A percentile compares a stretch with the other conserved stretches of the same genome.
Conservation (phyloP, 164 flowering plant genomes). For the Dillenia turbinata region DNA sequence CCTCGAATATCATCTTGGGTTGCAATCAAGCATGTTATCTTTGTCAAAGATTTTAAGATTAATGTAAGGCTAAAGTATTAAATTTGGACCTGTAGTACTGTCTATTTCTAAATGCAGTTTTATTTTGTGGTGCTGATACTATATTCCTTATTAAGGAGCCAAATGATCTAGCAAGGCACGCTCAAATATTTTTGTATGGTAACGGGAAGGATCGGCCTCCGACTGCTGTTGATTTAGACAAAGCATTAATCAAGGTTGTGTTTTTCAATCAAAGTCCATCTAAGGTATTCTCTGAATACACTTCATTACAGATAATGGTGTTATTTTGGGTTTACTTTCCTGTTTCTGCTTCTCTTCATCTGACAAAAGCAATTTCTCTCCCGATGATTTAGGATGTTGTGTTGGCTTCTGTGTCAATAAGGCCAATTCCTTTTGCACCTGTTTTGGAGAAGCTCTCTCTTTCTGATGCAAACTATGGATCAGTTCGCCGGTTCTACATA, state of each 20-base stretch:
- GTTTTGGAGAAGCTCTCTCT: constrained; percentile 78
- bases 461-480: constrained; percentile 72
- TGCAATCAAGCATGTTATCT: too few relatives aligned
- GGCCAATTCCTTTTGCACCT: constrained; percentile 88
- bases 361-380: not conserved
- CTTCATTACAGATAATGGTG: too few relatives aligned
- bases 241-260: constrained; percentile 63
- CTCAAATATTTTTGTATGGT: constrained; percentile 75
- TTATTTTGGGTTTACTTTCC: too few relatives aligned
- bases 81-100: too few relatives aligned
- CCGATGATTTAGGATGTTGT: constrained; percentile 63
- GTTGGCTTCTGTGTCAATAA: constrained; percentile 91
- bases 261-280: constrained; percentile 81
- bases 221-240: constrained; percentile 85
- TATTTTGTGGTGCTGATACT: too few relatives aligned
- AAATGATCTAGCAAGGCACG: constrained; percentile 66
- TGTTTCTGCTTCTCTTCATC: too few relatives aligned
- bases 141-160: constrained; percentile 24
- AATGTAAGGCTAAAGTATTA: too few relatives aligned
- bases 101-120: too few relatives aligned
- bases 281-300: constrained; percentile 47
- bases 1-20: too few relatives aligned
- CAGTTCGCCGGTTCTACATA: constrained; percentile 77
- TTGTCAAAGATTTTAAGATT: too few relatives aligned
- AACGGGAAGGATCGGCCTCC: constrained; percentile 75